Evolutionary conservation across 352 stramenopile species (phyloP).

Genomic region (Peronospora destructor): DNA sequence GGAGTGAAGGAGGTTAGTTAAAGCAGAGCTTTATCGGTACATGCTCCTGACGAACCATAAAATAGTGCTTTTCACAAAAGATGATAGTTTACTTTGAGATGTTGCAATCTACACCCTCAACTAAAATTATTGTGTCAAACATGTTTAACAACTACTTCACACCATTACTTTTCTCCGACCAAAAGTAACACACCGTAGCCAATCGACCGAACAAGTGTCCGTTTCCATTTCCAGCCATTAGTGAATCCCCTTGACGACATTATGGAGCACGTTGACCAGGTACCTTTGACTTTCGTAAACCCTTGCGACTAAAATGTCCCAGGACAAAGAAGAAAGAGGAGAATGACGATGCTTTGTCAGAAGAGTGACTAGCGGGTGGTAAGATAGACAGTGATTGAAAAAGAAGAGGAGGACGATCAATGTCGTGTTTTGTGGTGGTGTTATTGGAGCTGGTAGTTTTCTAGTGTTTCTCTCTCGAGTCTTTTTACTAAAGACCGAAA

Average conservation of each 20-base stretch:
- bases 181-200: constrained; percentile 19
- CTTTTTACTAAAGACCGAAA: not conserved
- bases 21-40: too few relatives aligned
- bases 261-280: constrained; percentile 83
- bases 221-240: constrained; percentile 10
- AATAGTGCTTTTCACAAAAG: too few relatives aligned
- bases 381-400: constrained; percentile 8
- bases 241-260: constrained; percentile 32
- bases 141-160: constrained; percentile 7
- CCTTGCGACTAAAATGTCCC: not conserved
- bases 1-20: constrained; percentile 43
- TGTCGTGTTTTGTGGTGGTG: constrained; percentile 13
- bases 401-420: constrained; percentile 1
- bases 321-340: not conserved
- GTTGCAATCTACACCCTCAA: too few relatives aligned
- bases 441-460: constrained; percentile 10
- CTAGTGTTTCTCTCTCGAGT: constrained; percentile 5
- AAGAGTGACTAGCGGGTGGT: constrained; percentile 3
- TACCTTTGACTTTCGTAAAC: constrained; percentile 25
- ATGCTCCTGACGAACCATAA: too few relatives aligned
- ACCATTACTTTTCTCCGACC: constrained; percentile 1
- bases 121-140: too few relatives aligned
- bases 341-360: not conserved
- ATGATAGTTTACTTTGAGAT: too few relatives aligned
- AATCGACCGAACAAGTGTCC: constrained; percentile 1